These are phyloP conservation scores for Thalassiosira profunda DNA, from an alignment of 108 stramenopile genomes.

Conservation along the genomic window DNA sequence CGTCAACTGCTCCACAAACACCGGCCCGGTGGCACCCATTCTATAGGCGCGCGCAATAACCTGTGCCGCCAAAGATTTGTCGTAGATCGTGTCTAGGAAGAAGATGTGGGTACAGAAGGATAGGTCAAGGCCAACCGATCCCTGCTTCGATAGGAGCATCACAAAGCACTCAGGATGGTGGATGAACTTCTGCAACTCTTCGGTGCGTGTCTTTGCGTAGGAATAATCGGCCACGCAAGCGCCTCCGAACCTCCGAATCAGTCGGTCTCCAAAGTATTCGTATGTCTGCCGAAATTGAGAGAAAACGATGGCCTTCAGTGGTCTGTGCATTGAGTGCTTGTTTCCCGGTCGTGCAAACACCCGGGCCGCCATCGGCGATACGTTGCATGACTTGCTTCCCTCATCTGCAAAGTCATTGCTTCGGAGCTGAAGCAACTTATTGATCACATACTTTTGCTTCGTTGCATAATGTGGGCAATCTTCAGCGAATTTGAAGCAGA, in stretches of 20 bases:
- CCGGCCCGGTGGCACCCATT: slow-evolving; percentile 91
- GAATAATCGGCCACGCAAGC: slow-evolving; percentile 79
- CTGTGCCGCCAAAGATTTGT: slow-evolving; percentile 82
- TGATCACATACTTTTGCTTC: slow-evolving; percentile 71
- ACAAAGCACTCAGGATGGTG: slow-evolving; percentile 65
- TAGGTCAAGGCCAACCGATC: slow-evolving; percentile 93
- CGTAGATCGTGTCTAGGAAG: slow-evolving; percentile 76
- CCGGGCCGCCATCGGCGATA: slow-evolving; percentile 31
- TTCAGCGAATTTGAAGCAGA: slow-evolving; percentile 60
- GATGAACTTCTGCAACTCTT: slow-evolving; percentile 76
- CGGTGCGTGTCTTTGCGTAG: slow-evolving; percentile 54
- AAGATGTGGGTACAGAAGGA: slow-evolving; percentile 96
- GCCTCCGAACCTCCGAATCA: slow-evolving; percentile 71
- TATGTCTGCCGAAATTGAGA: slow-evolving; percentile 80
- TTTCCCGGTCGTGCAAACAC: slow-evolving; percentile 15
- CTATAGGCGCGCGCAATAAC: slow-evolving; percentile 93
- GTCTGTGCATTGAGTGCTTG: slow-evolving; percentile 22
- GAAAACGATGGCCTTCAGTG: slow-evolving; percentile 83
- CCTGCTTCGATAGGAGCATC: slow-evolving; percentile 92
- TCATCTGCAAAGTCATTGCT: slow-evolving; percentile 3
- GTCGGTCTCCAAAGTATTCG: slow-evolving; percentile 71
- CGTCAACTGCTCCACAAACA: slow-evolving; percentile 88
- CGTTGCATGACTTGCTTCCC: background rate
- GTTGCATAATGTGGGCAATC: slow-evolving; percentile 70
- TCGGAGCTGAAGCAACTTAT: slow-evolving; percentile 57